Base-by-base conservation (phyloP, 192 early-diverging fungal species). In the Entomortierella beljakovae region DNA sequence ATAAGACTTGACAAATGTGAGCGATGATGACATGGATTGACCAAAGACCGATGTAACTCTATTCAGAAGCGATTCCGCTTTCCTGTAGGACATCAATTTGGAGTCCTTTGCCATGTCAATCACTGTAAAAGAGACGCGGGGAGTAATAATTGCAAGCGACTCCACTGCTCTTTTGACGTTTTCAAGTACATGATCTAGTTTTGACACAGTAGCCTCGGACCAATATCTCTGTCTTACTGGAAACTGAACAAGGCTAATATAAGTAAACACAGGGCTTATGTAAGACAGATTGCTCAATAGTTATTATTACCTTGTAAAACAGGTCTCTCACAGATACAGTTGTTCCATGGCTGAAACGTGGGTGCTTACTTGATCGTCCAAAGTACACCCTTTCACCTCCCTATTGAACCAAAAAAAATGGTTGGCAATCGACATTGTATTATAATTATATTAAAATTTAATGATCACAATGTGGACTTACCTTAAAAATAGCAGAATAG, bases 241-340 rank as follows among this genome's bases (percentile, higher is more conserved):
- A 51, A 84, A 85, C 89, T 91, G 37, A 3, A 49, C 20, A 18
- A 57, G 3, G 32, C 2, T 8, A 42, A 67, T 9, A 7, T 46
- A 20, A 46, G 43, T 46, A 11, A 16, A 6, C 6, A 38, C 37
- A 13, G 6, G 37, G 13, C 6, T 38, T 6, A 6, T 38, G 6
- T 8, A 8, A 38, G 6, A 13, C 6, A 6, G 37, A 38, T 38
- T 8, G 43, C 11, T 46, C 3, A 2, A 20, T 2, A 16, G 20
- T 15, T 46, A 15, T 46, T 3, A 2, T 20, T 82, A 92, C 91
- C 63, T 87, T 92, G 70, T 88, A 90, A 49, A 93, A 93, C 8
- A 93, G 48, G 69, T 93, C 90, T 8, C 82, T 75, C n/a, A 89
- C 84, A 20, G 82, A 75, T 0, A 91, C 81, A 6, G 84, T 89